Evolutionary conservation across 2,329 filamentous ascomycete species (phyloP), one percentile per base, ranked within the genome.

Genomic region (Sporothrix brunneoviolacea): DNA sequence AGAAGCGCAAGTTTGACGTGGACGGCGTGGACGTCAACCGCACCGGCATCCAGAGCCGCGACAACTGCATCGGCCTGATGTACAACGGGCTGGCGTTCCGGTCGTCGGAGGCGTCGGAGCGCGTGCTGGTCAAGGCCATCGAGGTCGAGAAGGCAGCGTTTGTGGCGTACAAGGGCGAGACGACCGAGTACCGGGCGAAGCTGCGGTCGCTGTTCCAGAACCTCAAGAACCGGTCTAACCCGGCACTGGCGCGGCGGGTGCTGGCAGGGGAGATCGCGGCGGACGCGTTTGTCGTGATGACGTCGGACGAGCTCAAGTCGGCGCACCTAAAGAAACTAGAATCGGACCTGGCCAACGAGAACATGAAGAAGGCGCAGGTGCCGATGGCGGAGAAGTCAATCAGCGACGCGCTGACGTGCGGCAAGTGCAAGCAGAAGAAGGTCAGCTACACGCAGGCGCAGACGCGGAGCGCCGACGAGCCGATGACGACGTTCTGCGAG

Each of bases 331-430:
- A 83, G 54, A 82, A 81, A 60, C 80, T 84, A 63, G 90, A 96
- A 59, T 73, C 79, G 59, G 82, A 82, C 66, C 77, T 95, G 45
- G 78, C 90, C 65, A 82, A 87, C 69, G 89, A 96, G 70, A 98
- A 98, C 69, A 91, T 97, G 87, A 90, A 90, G 73, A 89, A 91
- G 69, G 89, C 93, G 1, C 94, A 97, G 83, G 91, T 95, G 10
- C 88, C 91, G 51, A 86, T 91, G 75, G 86, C 83, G 16, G 86
- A 95, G 70, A 93, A 90, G 77, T 91, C 86, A 64, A 89, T 96
- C 70, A 90, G 84, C 65, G 85, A 86, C 65, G 88, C 84, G 51
- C 77, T 97, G 62, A 84, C 88, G 69, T 98, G 93, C 71, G 82
- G 89, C 63, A 91, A 90, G 68, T 98, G 93, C 71, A 87, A 87